Base-by-base conservation (phyloP, 1,284 basidiomycete genomes). In the Vanrija sp. region DNA sequence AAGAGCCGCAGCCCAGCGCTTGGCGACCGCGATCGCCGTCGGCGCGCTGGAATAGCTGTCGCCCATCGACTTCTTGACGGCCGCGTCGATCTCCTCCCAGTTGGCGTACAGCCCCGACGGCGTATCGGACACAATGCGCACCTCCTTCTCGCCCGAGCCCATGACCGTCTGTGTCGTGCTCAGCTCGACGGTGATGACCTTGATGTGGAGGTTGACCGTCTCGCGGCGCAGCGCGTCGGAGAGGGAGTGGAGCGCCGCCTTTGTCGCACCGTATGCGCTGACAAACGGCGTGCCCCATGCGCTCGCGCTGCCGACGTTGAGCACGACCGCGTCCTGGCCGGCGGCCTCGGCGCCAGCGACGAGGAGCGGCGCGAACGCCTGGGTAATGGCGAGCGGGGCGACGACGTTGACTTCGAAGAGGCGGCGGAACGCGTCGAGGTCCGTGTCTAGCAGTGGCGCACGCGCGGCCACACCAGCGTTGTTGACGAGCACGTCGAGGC, bases 341-440 rank as follows among this genome's bases (percentile, higher is more conserved):
- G 23, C 42, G 9, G 18, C n/a, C 43, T 29, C 40, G 42, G 43
- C 40, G n/a, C 34, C 38, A 3, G 16, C 5, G 2, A 54, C 53
- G 47, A 62, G 49, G 6, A 61, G 50, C 1, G 51, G 52, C 0
- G 54, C 43, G 39, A 58, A 63, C 1, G 56, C 62, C 39, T 68
- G 66, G 6, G 47, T 49, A 19, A 65, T 38, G 2, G 58, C 45
- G 3, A 68, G 26, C 2, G 57, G 55, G 14, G 54, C 65, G n/a
- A 65, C 44, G 26, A 57, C 54, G 50, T 68, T 61, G 43, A 65
- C 51, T n/a, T 68, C 65, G 57, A 57, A 58, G 50, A 66, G 52
- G 9, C 19, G 42, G 4, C 48, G 49, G 23, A 50, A n/a, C 43
- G 23, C 7, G 38, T 51, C 40, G 29, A 51, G 16, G 49, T 55